Base-by-base conservation (phyloP, 2,329 filamentous ascomycete genomes). In the Amylocarpus encephaloides region DNA sequence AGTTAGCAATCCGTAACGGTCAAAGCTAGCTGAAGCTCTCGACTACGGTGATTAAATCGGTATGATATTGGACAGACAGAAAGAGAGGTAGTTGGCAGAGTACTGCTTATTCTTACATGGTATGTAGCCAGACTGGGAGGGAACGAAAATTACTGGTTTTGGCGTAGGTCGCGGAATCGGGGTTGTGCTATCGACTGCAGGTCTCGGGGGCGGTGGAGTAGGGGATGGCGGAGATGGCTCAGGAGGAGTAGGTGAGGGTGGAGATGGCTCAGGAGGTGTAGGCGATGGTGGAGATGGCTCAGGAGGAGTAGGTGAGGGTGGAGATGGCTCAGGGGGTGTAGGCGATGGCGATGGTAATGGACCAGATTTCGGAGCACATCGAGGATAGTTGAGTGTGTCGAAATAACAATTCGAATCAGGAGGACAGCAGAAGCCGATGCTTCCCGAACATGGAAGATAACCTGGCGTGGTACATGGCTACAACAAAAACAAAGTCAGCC, bases 381-480 rank as follows among this genome's bases (percentile, higher is more conserved):
- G 32, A 46, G 44, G 13, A 46, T 36, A 6, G 22, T 38, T 39
- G 13, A 26, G 26, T 19, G 15, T 39, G 19, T 46, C 44, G 12
- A 46, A 7, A 46, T 46, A 46, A 34, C 44, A 46, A 19, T 19
- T 12, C 9, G 32, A 38, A 26, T 26, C n/a, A 18, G 44, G 44
- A 3, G 44, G 32, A 46, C 44, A 46, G 19, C 44, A 46, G 44
- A 38, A 46, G 15, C 22, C 35, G 7, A 22, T 19, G 15, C 44
- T 33, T 15, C 22, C 22, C 7, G 30, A 26, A 29, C 44, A 46
- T 13, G 44, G 44, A 12, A 46, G 30, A 18, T 46, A 36, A 7
- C 34, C 44, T n/a, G 32, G 44, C n/a, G 32, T 39, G 32, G 15
- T 46, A 34, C 44, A 46, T 46, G 44, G 32, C 44, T 46, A 38